Conservation (phyloP, 768 basidiomycete genomes). For the Amanita subjunquillea region DNA sequence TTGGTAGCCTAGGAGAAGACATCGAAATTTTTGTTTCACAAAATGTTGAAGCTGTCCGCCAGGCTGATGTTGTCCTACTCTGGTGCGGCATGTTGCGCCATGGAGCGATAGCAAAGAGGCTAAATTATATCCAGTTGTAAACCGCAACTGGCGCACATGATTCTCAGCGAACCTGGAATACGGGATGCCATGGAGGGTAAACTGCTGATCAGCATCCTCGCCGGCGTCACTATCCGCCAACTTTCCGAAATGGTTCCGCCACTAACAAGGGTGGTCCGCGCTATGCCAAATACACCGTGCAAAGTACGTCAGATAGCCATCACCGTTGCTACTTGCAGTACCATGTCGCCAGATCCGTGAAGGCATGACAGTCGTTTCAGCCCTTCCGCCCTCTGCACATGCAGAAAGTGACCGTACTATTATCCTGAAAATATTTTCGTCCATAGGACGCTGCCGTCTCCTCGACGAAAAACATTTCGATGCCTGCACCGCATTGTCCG, state of each 20-base stretch:
- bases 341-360: slow-evolving; percentile 71
- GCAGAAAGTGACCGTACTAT: slow-evolving; percentile 57
- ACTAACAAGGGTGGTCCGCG: slow-evolving; percentile 79
- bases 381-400: slow-evolving; percentile 41
- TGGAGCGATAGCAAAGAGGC: neutral
- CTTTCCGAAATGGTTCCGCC: slow-evolving; percentile 64
- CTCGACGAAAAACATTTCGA: slow-evolving; percentile 98
- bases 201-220: slow-evolving; percentile 91
- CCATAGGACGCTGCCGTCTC: slow-evolving; percentile 92
- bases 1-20: slow-evolving; percentile 49
- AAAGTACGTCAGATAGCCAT: slow-evolving; percentile 43
- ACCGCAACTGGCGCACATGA: slow-evolving; percentile 72
- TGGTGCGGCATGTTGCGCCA: slow-evolving; percentile 43
- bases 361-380: slow-evolving; percentile 94
- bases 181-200: slow-evolving; percentile 79
- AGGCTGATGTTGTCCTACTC: slow-evolving; percentile 79
- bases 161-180: slow-evolving; percentile 70
- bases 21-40: slow-evolving; percentile 62
- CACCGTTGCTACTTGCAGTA: neutral
- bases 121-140: slow-evolving; percentile 60
- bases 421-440: slow-evolving; percentile 90
- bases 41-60: slow-evolving; percentile 63
- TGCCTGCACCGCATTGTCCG: slow-evolving; percentile 93
- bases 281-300: slow-evolving; percentile 98
- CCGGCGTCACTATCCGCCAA: slow-evolving; percentile 89